Conservation (phyloP, 2,329 filamentous ascomycete genomes). For the Microdochium trichocladiopsis region DNA sequence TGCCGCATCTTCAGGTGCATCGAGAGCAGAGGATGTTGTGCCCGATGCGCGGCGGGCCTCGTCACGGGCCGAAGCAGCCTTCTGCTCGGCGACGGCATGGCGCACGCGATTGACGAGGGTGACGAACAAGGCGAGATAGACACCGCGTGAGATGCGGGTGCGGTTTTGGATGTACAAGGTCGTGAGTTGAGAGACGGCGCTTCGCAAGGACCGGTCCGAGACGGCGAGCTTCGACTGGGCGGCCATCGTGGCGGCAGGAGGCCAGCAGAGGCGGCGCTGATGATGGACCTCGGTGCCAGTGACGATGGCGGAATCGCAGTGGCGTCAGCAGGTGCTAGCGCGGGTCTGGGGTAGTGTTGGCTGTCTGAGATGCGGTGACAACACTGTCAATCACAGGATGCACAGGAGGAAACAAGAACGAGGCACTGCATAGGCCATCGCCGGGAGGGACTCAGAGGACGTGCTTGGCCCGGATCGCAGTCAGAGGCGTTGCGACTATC, state of each 20-base stretch:
- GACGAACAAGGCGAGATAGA: conserved; percentile 77
- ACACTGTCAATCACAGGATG: not conserved
- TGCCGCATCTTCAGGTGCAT: conserved; percentile 15
- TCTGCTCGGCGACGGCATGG: conserved; percentile 88
- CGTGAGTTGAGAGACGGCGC: conserved; percentile 59
- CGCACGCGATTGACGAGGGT: conserved; percentile 82
- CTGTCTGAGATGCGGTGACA: too few species aligned
- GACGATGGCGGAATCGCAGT: not conserved
- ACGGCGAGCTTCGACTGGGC: conserved; percentile 66
- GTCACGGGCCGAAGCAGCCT: conserved; percentile 68
- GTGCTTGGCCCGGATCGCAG: not conserved
- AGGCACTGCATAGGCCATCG: not conserved
- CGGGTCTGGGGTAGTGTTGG: not conserved
- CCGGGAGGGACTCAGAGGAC: not conserved
- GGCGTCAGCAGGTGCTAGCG: not conserved
- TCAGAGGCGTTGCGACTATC: not conserved
- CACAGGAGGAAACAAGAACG: not conserved
- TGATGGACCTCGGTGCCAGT: not conserved
- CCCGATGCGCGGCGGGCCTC: conserved; percentile 48
- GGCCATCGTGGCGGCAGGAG: conserved; percentile 47
- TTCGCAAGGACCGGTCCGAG: conserved; percentile 57
- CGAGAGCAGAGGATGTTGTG: conserved; percentile 34
- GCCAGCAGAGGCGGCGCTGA: not conserved
- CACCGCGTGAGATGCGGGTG: conserved; percentile 71
- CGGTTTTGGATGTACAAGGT: conserved; percentile 72